These are phyloP conservation scores for Eragrostis nindensis DNA, from an alignment of 176 grass and related monocot genomes.

Conservation along the genomic window DNA sequence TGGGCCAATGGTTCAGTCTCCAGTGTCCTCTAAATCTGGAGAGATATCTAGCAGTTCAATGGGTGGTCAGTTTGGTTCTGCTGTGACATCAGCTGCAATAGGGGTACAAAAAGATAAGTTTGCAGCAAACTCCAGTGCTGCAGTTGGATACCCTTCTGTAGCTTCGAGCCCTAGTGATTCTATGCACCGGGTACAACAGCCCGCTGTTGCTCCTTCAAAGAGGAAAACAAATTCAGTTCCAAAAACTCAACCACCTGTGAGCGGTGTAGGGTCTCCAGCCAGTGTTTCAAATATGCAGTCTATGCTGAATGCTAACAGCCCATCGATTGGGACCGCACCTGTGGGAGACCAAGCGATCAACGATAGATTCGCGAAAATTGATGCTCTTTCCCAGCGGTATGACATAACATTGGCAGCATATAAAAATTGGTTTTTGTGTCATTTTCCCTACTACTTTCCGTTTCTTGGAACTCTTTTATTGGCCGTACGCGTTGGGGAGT, in stretches of 20 bases:
- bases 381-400: constrained; percentile 68
- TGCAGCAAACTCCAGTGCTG: constrained; percentile 63
- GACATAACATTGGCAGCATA: constrained; percentile 29
- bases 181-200: constrained; percentile 80
- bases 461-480: background rate
- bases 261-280: constrained; percentile 85
- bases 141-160: constrained; percentile 64
- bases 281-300: constrained; percentile 91
- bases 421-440: constrained; percentile 18
- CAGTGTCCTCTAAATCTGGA: constrained; percentile 94
- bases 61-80: constrained; percentile 78
- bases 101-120: constrained; percentile 90
- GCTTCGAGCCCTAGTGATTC: constrained; percentile 81
- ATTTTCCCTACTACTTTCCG: constrained; percentile 6
- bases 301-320: constrained; percentile 74
- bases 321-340: constrained; percentile 74
- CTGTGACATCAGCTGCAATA: constrained; percentile 71
- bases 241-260: constrained; percentile 67
- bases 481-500: too few species aligned
- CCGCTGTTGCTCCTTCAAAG: constrained; percentile 56
- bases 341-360: constrained; percentile 80
- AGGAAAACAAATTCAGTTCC: constrained; percentile 69
- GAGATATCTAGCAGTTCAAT: constrained; percentile 93
- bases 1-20: constrained; percentile 78
- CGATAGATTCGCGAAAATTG: constrained; percentile 86